These are phyloP conservation scores for Agrocybe pediades DNA, from an alignment of 768 basidiomycete genomes.

Conservation along the genomic window DNA sequence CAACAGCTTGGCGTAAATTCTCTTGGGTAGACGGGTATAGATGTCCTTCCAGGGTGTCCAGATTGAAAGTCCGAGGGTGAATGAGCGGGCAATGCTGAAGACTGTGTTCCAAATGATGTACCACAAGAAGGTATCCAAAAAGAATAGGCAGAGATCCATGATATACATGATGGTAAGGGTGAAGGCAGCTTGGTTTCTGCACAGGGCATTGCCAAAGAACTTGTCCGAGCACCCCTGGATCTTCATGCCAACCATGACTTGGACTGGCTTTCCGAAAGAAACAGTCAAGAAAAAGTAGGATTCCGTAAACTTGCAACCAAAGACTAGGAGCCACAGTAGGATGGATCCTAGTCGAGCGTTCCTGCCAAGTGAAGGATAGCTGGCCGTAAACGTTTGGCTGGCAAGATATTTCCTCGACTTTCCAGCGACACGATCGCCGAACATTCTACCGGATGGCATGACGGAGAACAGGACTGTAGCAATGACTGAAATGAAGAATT, in stretches of 20 bases:
- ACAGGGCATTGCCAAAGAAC: conserved; percentile 81
- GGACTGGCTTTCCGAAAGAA: conserved; percentile 91
- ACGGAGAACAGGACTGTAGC: conserved; percentile 87
- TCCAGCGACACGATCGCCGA: conserved; percentile 95
- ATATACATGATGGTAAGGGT: conserved; percentile 97
- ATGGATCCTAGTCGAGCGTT: conserved; percentile 78
- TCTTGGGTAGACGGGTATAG: conserved; percentile 92
- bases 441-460: conserved; percentile 97
- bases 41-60: conserved; percentile 99
- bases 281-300: conserved; percentile 98
- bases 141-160: conserved; percentile 97
- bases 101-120: conserved; percentile 99
- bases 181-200: conserved; percentile 92
- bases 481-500: conserved; percentile 90
- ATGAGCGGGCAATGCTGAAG: conserved; percentile 85
- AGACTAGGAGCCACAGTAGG: conserved; percentile 87
- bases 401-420: conserved; percentile 97
- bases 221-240: conserved; percentile 88
- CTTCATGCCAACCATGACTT: conserved; percentile 96
- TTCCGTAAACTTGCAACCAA: conserved; percentile 95
- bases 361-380: conserved; percentile 73
- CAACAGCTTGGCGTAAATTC: conserved; percentile 94
- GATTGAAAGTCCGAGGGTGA: conserved; percentile 90
- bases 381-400: conserved; percentile 97
- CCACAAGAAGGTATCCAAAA: conserved; percentile 99